Conservation (phyloP, 768 basidiomycete species). For the Russula foetens region DNA sequence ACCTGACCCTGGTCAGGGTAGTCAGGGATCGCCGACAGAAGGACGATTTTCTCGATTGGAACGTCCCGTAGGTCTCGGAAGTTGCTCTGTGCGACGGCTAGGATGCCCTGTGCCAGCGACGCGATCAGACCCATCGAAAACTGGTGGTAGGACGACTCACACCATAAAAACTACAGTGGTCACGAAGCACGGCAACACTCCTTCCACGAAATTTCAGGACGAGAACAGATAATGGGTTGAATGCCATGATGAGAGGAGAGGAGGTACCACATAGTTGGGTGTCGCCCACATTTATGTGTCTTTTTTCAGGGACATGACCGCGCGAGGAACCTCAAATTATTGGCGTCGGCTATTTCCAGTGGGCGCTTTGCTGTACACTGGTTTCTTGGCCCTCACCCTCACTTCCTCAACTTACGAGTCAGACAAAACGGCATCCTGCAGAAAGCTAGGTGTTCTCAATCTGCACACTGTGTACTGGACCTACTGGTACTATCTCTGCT, state of each 20-base stretch:
- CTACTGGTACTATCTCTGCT: too few relatives aligned
- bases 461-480: too few relatives aligned
- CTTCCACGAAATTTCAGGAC: neutral
- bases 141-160: too few relatives aligned
- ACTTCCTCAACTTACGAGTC: neutral
- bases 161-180: neutral
- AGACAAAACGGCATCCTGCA: too few relatives aligned
- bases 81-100: neutral
- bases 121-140: neutral
- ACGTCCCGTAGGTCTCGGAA: neutral
- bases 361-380: too few relatives aligned
- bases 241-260: neutral
- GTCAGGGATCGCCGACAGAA: neutral
- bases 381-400: too few relatives aligned
- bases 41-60: neutral
- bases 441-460: too few relatives aligned
- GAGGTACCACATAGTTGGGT: too few relatives aligned
- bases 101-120: neutral
- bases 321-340: too few relatives aligned
- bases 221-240: conserved; percentile 1
- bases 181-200: neutral
- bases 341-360: too few relatives aligned
- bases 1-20: neutral
- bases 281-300: neutral
- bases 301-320: too few relatives aligned